Base-by-base conservation (phyloP, 805 yeast species). In the Blastobotrys mokoenaii region DNA sequence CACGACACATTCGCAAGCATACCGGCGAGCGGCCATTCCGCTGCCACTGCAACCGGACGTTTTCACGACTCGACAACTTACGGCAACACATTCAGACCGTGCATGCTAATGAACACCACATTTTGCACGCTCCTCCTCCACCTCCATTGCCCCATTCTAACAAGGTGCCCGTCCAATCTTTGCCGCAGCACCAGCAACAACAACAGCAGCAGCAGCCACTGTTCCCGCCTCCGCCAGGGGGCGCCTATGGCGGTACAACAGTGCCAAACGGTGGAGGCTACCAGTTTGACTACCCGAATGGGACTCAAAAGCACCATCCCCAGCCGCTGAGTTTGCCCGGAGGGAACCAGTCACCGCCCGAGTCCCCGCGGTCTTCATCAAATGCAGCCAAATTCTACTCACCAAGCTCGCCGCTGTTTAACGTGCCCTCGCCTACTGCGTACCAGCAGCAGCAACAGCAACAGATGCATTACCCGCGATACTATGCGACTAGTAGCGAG, bases 11-110 rank as follows among this genome's bases (percentile, higher is more conserved):
- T 44, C 69, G 96, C 47, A 89, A 88, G 57, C 97, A 88, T 62
- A 89, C 96, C 0, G 97, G 96, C 37, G 97, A 88, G 62, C 71
- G 95, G 46, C 97, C 97, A 2, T 88, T 87, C 62, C 79, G 84
- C 44, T 88, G 97, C 63, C 82, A 82, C 41, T 83, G 82, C 61
- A 70, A 79, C 30, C 79, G 88, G 58, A 74, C 78, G 59, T 88
- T 88, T 60, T 80, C 88, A 14, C 72, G 97, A 40, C 67, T 89
- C 48, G 97, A 89, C 64, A 89, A 89, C 61, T 71, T 89, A 50
- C 73, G 96, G 49, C 97, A 89, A 66, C 97, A 88, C 66, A 82
- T 83, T 49, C 94, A 87, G 59, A 84, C 96, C 0, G 88, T 82
- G 5, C 88, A 82, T 52, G 79, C 80, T 38, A 69, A 69, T 52